A percentile compares a stretch with the other conserved stretches of the same genome.
Evolutionary conservation across 345 rosid species (phyloP).

Genomic region (Aquilaria malaccensis): DNA sequence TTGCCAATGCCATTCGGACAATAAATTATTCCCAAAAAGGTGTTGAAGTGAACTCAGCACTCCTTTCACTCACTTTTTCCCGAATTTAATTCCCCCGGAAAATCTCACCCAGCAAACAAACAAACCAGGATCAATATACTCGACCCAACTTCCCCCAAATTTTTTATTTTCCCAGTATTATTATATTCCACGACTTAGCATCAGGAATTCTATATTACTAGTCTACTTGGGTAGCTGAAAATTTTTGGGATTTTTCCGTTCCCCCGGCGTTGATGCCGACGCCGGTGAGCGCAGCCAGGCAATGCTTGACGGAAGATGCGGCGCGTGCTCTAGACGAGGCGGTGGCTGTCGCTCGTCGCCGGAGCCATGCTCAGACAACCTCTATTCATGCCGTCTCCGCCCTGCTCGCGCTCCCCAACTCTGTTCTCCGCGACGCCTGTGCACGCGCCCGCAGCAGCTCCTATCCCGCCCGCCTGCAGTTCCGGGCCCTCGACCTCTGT

Average conservation of each 20-base stretch:
- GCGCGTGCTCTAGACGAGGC: slow-evolving; percentile 64
- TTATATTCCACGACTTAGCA: neutral
- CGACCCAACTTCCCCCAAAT: neutral
- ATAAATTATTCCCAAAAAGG: slow-evolving; percentile 22
- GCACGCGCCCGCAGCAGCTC: slow-evolving; percentile 36
- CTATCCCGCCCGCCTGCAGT: slow-evolving; percentile 44
- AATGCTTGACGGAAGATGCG: slow-evolving; percentile 60
- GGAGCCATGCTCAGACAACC: slow-evolving; percentile 61
- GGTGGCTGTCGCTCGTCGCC: slow-evolving; percentile 55
- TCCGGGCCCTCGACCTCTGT: slow-evolving; percentile 57
- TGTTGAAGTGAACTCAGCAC: slow-evolving; percentile 21
- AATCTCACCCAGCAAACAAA: neutral
- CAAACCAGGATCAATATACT: neutral
- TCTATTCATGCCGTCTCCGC: slow-evolving; percentile 70
- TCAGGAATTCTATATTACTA: neutral
- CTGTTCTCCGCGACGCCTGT: slow-evolving; percentile 58
- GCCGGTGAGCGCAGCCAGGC: slow-evolving; percentile 51
- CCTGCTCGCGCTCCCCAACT: slow-evolving; percentile 39
- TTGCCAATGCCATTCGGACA: neutral
- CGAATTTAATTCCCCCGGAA: neutral
- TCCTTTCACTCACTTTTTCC: slow-evolving; percentile 8
- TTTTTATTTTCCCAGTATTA: neutral
- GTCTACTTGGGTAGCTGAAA: too few species aligned
- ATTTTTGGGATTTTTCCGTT: neutral
- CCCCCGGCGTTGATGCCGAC: slow-evolving; percentile 50